phyloP scores from a whole-genome alignment of 305 asterid species.

The Lippia alba region DNA sequence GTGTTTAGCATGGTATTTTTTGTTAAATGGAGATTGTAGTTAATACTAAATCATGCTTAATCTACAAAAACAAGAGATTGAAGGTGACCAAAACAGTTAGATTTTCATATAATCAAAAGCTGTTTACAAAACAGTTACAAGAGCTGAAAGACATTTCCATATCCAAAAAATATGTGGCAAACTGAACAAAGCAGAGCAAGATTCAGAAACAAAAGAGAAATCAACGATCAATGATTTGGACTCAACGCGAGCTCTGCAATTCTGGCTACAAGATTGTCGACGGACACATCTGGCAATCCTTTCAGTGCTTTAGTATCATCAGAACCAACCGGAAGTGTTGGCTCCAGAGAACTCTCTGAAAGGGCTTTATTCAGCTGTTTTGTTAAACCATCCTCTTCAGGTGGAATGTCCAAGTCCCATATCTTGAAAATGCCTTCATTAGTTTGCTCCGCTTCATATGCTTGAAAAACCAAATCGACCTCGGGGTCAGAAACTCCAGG shows the following conservation, averaged over 20 bases:
- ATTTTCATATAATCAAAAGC: too few species aligned
- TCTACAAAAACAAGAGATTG: too few species aligned
- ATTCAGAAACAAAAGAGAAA: not conserved
- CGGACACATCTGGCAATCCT: conserved; percentile 37
- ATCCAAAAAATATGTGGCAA: not conserved
- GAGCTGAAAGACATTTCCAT: not conserved
- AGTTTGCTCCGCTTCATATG: conserved; percentile 44
- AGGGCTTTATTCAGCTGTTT: conserved; percentile 59
- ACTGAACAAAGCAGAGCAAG: not conserved
- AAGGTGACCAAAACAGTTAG: not conserved
- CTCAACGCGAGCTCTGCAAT: conserved; percentile 66
- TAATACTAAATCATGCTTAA: too few species aligned
- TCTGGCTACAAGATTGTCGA: conserved; percentile 61
- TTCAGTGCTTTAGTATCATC: conserved; percentile 39
- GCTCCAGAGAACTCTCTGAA: conserved; percentile 39
- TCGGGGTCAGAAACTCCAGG: conserved; percentile 44
- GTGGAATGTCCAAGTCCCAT: conserved; percentile 68
- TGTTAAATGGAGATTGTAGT: too few species aligned
- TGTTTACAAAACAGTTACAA: too few species aligned
- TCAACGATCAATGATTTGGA: conserved; percentile 12
- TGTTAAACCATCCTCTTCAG: conserved; percentile 56
- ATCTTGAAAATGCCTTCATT: conserved; percentile 66
- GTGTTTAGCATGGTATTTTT: too few species aligned
- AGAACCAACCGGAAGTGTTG: conserved; percentile 30
- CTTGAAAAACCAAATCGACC: conserved; percentile 44